Evolutionary conservation across 805 yeast species (phyloP).

Genomic region (Saccharomycopsis sp.): DNA sequence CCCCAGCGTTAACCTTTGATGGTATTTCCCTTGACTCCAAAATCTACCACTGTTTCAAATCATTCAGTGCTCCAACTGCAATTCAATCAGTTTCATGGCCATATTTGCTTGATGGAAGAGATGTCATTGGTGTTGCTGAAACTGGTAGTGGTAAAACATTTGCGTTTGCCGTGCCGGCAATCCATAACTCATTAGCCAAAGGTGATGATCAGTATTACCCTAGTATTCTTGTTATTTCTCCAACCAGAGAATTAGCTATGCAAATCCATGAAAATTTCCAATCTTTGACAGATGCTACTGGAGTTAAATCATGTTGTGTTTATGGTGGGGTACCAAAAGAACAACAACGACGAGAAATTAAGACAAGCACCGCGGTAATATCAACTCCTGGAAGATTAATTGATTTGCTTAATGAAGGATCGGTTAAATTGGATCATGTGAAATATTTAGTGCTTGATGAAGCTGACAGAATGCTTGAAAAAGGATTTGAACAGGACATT

Average conservation of each 20-base stretch:
- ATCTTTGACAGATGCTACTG: slow-evolving; percentile 50
- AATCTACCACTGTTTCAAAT: slow-evolving; percentile 53
- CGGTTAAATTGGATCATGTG: slow-evolving; percentile 59
- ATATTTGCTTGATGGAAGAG: slow-evolving; percentile 65
- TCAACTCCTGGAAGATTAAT: slow-evolving; percentile 98
- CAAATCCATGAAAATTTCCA: slow-evolving; percentile 85
- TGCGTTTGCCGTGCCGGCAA: slow-evolving; percentile 97
- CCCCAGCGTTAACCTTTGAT: slow-evolving; percentile 66
- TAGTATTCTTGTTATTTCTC: slow-evolving; percentile 81
- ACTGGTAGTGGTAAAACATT: slow-evolving; percentile 98
- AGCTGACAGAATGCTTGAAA: slow-evolving; percentile 98
- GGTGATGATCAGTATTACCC: slow-evolving; percentile 24
- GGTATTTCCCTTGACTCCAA: slow-evolving; percentile 50
- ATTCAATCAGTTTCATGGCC: slow-evolving; percentile 97
- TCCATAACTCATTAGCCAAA: slow-evolving; percentile 48
- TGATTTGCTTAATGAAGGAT: slow-evolving; percentile 85
- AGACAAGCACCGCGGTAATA: slow-evolving; percentile 68
- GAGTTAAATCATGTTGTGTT: slow-evolving; percentile 69
- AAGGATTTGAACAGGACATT: slow-evolving; percentile 96
- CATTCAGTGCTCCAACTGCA: slow-evolving; percentile 89
- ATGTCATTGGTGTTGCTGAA: slow-evolving; percentile 95
- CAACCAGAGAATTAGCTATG: slow-evolving; percentile 95
- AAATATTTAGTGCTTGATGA: slow-evolving; percentile 87
- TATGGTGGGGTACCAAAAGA: slow-evolving; percentile 98
- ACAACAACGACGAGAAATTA: slow-evolving; percentile 70